Conservation (phyloP, 2,329 filamentous ascomycete species). For the Aspergillus quadricinctus region DNA sequence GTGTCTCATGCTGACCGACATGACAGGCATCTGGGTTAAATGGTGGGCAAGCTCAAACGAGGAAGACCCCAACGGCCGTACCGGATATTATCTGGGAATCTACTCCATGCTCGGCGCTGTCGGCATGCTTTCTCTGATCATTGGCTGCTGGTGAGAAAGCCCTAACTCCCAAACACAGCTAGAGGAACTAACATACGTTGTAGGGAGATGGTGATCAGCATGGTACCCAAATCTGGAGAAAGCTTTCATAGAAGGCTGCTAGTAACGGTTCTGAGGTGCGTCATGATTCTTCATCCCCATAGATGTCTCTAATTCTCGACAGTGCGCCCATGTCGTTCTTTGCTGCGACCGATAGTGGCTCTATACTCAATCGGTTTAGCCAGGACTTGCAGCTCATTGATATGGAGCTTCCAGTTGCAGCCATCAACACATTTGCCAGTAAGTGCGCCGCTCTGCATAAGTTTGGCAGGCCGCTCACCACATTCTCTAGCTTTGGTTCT, state of each 20-base stretch:
- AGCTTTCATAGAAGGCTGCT: conserved; percentile 48
- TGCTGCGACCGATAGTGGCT: conserved; percentile 38
- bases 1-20: neutral
- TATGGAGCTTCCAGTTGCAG: conserved; percentile 40
- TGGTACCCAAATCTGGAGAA: conserved; percentile 51
- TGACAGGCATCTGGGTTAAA: conserved; percentile 37
- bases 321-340: conserved; percentile 42
- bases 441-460: conserved; percentile 1
- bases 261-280: conserved; percentile 44
- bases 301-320: conserved; percentile 13
- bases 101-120: conserved; percentile 38
- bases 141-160: conserved; percentile 31
- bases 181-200: conserved; percentile 1
- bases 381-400: conserved; percentile 44
- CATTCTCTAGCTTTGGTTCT: conserved; percentile 21
- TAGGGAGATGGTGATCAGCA: conserved; percentile 49
- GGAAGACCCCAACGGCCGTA: conserved; percentile 27
- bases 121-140: conserved; percentile 33
- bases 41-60: conserved; percentile 40
- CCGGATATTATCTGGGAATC: conserved; percentile 37
- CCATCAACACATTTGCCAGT: conserved; percentile 39
- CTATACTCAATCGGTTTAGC: conserved; percentile 42
- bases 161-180: neutral
- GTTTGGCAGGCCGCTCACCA: neutral
- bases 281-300: conserved; percentile 5